These are phyloP conservation scores for Actinomortierella wolfii DNA, from an alignment of 371 early-diverging fungal genomes.

Conservation along the genomic window DNA sequence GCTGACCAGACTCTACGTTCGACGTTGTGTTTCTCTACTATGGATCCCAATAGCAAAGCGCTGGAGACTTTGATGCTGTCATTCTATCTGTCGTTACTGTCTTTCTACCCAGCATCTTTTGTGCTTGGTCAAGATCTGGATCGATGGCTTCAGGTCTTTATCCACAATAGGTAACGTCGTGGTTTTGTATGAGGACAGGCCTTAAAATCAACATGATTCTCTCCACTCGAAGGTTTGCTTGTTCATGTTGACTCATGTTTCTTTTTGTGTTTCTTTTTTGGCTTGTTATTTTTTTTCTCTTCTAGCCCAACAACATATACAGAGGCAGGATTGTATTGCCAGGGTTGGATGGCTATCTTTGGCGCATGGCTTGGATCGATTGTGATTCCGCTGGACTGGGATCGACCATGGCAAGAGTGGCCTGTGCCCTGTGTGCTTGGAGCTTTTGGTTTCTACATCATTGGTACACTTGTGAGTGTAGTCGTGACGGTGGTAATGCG, in stretches of 20 bases:
- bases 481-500: constrained; percentile 34
- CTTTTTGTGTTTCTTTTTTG: neutral
- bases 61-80: constrained; percentile 35
- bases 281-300: neutral
- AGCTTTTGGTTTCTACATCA: constrained; percentile 40
- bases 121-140: constrained; percentile 27
- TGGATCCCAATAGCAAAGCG: constrained; percentile 16
- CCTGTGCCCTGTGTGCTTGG: constrained; percentile 51
- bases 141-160: constrained; percentile 32
- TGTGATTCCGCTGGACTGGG: constrained; percentile 54
- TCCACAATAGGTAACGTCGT: constrained; percentile 31
- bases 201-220: no score
- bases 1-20: no score
- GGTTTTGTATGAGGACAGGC: neutral
- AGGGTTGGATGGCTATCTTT: constrained; percentile 42
- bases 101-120: constrained; percentile 41
- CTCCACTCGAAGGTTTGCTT: neutral
- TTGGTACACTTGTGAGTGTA: constrained; percentile 38
- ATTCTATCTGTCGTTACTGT: constrained; percentile 26
- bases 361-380: constrained; percentile 53
- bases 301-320: constrained; percentile 30
- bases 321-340: constrained; percentile 37
- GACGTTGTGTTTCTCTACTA: neutral
- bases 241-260: neutral
- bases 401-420: constrained; percentile 56